These are phyloP conservation scores for Oleoguttula mirabilis DNA, from an alignment of 495 filamentous ascomycete genomes.

Conservation along the genomic window DNA sequence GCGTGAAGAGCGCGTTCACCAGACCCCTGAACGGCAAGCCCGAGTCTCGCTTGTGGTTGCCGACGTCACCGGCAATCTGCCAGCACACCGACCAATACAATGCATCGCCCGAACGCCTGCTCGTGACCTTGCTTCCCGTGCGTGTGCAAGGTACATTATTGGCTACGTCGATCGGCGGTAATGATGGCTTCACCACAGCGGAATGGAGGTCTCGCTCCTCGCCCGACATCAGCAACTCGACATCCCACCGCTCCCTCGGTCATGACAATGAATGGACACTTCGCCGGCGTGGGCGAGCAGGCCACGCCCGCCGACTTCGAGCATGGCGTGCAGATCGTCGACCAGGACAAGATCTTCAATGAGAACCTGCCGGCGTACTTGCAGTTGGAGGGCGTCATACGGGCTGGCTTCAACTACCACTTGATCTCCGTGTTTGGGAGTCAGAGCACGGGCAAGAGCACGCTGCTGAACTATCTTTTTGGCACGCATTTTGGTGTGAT, in stretches of 20 bases:
- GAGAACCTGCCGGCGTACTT: conserved; percentile 73
- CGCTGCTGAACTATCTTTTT: conserved; percentile 89
- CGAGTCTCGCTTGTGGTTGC: no score
- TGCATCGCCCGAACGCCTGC: no score
- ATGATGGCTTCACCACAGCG: no score
- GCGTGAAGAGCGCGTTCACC: no score
- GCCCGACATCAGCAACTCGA: conserved; percentile 1
- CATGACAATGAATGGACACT: conserved; percentile 78
- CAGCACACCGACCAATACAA: no score
- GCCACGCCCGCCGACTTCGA: conserved; percentile 59
- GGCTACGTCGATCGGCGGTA: no score
- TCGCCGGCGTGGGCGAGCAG: conserved; percentile 65
- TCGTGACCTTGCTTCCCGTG: no score
- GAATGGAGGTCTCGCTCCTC: no score
- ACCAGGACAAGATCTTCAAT: conserved; percentile 92
- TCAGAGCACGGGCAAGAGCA: conserved; percentile 97
- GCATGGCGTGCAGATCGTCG: conserved; percentile 92
- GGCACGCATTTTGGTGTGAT: conserved; percentile 94
- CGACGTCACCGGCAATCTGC: no score
- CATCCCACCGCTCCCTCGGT: conserved; percentile 38
- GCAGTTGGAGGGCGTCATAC: conserved; percentile 59
- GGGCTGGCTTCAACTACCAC: conserved; percentile 95
- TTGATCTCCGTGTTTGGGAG: conserved; percentile 97
- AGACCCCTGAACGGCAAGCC: no score
- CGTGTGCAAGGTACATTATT: no score